Base-by-base conservation (phyloP, 441 rosid species). In the Arabidopsis lyrata region DNA sequence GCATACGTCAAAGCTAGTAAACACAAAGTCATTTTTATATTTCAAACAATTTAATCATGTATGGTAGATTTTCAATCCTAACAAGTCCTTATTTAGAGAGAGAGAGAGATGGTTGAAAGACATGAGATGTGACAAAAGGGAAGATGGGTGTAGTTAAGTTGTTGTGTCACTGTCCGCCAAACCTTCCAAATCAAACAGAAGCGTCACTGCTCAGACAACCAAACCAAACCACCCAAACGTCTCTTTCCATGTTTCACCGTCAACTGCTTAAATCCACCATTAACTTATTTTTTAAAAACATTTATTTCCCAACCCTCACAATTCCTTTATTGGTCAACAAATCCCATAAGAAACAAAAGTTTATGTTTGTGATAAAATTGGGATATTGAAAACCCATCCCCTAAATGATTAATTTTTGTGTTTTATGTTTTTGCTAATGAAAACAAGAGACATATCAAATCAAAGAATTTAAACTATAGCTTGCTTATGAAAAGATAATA, bases 81-180 rank as follows among this genome's bases (percentile, higher is more conserved):
- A 27, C 20, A 71, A 10, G 18, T 12, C 8, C 48, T 27, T 52
- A 61, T 29, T 61, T 38, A 32, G 10, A 6, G 13, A 64, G 31
- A 64, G 31, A 59, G 49, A 69, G 68, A 41, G 56, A 75, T 38
- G 47, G 63, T 16, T 62, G 64, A 63, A 76, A 76, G 60, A 70
- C 70, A 76, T 76, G 79, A 70, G 71, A 76, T 70, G 75, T 76
- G 79, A 76, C 79, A 76, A 68, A 75, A 60, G 70, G 60, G 59
- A 69, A 76, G 70, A 63, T 69, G 66, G 59, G 61, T 69, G 66
- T 63, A 48, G 79, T 76, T 76, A 76, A 70, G 79, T 70, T 76
- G 75, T 70, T 76, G 75, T 49, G 80, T 76, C 80, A 70, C 76
- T 70, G 72, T 76, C 80, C 55, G 54, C 75, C 76, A 76, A 76